Evolutionary conservation across 2,329 filamentous ascomycete genomes (phyloP), one percentile per base, ranked within the genome.

Genomic region (Botrytis deweyae): DNA sequence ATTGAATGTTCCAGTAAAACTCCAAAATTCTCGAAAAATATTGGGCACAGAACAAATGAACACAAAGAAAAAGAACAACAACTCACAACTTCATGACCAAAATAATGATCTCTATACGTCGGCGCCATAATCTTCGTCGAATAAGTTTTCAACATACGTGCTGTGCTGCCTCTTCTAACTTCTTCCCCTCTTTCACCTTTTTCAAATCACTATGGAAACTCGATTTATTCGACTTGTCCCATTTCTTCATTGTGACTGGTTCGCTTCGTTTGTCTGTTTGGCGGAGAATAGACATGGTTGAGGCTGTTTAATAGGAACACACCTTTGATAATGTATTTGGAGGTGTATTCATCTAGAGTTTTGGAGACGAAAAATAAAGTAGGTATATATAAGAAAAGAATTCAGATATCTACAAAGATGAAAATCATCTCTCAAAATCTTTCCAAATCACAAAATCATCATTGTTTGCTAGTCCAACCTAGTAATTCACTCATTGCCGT

Each of bases 41-140:
- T 29, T 18, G n/a, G 12, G 7, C 8, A 25, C 46, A 49, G 22
- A 49, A 49, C 46, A n/a, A 14, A n/a, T 10, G 29, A 58, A n/a
- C 49, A 55, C 3, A 58, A 18, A 33, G n/a, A 16, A 38, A 63
- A 29, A 29, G 20, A 5, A 40, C 42, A 52, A 29, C 20, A 58
- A 72, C 69, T 66, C 36, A 72, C 69, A 42, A 52, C 44, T 10
- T 29, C 18, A 55, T 72, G 69, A 29, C 36, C 18, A 66, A 55
- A 65, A 33, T 72, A 72, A 55, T 72, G 69, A 29, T 72, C 69
- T 8, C 69, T 62, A 25, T 72, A 72, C 16, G 69, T 72, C 16
- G 69, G 58, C 20, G 69, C 69, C 69, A 72, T 72, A 40, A 38
- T 29, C 25, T 3, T 8, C 3, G 14, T 40, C 7, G 49, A 68